A percentile compares a stretch with the other conserved stretches of the same genome.
Evolutionary conservation across 352 stramenopile species (phyloP).

Genomic region (Phytophthora hibernalis): DNA sequence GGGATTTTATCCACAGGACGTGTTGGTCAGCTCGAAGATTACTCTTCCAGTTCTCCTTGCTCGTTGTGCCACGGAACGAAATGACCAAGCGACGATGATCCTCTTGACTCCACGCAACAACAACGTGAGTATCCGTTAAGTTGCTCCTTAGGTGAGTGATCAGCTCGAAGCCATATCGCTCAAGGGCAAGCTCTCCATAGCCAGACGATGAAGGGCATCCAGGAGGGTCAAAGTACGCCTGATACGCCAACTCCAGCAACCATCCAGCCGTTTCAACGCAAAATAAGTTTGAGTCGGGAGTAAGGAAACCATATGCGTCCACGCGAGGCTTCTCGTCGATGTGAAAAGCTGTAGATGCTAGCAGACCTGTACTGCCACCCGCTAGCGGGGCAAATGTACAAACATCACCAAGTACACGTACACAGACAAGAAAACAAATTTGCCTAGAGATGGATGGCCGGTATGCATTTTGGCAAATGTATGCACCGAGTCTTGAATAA

Average conservation of each 20-base stretch:
- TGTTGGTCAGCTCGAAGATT: constrained; percentile 87
- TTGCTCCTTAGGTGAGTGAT: constrained; percentile 82
- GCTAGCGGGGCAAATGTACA: constrained; percentile 76
- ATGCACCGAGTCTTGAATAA: constrained; percentile 75
- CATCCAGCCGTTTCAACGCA: constrained; percentile 88
- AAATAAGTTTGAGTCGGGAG: constrained; percentile 80
- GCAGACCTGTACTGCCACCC: constrained; percentile 53
- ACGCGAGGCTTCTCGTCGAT: constrained; percentile 69
- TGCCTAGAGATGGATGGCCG: constrained; percentile 62
- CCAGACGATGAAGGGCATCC: constrained; percentile 79
- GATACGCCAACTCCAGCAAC: constrained; percentile 85
- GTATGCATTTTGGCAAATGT: constrained; percentile 68
- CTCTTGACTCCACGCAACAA: constrained; percentile 56
- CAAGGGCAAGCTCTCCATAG: constrained; percentile 76
- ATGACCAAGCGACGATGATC: constrained; percentile 80
- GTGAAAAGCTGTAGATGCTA: constrained; percentile 77
- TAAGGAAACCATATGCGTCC: constrained; percentile 70
- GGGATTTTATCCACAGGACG: constrained; percentile 82
- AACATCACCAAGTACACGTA: constrained; percentile 89
- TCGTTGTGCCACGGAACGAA: constrained; percentile 87
- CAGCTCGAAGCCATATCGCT: constrained; percentile 83
- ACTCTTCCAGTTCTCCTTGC: constrained; percentile 90
- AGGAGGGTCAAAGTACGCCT: constrained; percentile 88
- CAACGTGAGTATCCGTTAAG: constrained; percentile 81
- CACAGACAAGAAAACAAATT: constrained; percentile 83